Percentiles rank a stretch among this genome's conserved stretches.
Conservation (phyloP, 2,329 filamentous ascomycete genomes). For the Metarhizium sp. region DNA sequence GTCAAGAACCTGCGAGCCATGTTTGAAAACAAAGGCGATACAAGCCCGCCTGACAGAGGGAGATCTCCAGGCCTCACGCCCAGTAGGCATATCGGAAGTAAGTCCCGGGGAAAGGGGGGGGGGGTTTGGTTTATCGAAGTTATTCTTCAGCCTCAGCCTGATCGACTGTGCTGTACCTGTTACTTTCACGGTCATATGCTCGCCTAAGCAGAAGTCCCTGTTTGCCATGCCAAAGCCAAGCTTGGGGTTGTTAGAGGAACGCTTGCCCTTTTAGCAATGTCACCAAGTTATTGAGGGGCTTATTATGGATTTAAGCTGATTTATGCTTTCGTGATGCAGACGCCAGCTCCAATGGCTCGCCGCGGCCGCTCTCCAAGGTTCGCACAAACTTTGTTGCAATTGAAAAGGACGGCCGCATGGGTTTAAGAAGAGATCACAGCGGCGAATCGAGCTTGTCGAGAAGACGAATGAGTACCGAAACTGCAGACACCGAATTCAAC, state of each 20-base stretch:
- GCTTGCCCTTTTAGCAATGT: neutral
- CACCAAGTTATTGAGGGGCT: conserved; percentile 5
- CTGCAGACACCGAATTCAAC: conserved; percentile 17
- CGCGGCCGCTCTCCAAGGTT: conserved; percentile 63
- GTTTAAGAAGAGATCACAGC: conserved; percentile 34
- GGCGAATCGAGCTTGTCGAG: conserved; percentile 28
- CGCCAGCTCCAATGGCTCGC: conserved; percentile 35
- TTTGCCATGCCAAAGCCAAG: neutral
- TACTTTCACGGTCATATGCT: neutral
- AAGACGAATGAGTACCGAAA: conserved; percentile 26
- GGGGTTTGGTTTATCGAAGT: neutral
- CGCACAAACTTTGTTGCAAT: conserved; percentile 67
- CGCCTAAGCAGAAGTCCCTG: neutral
- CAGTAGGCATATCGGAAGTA: conserved; percentile 10
- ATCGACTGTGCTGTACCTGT: neutral
- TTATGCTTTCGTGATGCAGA: conserved; percentile 14
- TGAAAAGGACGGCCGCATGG: conserved; percentile 53
- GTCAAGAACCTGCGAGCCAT: conserved; percentile 70
- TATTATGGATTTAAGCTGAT: conserved; percentile 14
- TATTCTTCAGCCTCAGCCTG: neutral
- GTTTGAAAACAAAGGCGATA: conserved; percentile 65
- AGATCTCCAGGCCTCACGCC: conserved; percentile 50
- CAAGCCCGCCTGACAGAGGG: conserved; percentile 58
- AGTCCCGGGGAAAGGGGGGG: conserved; percentile 2
- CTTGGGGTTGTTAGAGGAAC: neutral